Evolutionary conservation across 495 filamentous ascomycete genomes (phyloP).

Genomic region (Tuber melanosporum): DNA sequence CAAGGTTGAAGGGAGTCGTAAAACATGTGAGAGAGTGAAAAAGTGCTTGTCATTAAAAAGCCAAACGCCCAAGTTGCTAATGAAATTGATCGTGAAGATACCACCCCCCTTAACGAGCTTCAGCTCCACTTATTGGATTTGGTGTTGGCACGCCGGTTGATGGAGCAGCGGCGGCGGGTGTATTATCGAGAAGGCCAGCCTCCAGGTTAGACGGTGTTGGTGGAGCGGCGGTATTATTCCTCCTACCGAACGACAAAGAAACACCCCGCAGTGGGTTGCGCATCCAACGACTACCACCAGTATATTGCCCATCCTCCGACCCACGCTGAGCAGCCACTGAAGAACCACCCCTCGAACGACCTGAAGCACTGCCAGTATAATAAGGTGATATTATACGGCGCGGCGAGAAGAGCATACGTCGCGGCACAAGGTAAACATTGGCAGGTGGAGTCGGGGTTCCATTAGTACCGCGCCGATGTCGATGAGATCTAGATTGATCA

Average conservation of each 20-base stretch:
- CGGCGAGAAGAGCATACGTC: constrained; percentile 27
- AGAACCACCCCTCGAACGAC: background rate
- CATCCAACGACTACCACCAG: constrained; percentile 21
- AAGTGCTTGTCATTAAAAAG: constrained; percentile 1
- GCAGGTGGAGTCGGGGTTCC: constrained; percentile 19
- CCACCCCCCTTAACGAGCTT: constrained; percentile 13
- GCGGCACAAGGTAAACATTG: constrained; percentile 18
- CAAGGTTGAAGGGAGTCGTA: background rate
- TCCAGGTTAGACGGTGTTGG: constrained; percentile 27
- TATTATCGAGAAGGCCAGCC: constrained; percentile 15
- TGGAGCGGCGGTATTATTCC: constrained; percentile 6
- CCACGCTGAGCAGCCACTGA: constrained; percentile 12
- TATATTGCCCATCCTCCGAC: background rate
- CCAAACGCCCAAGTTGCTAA: background rate
- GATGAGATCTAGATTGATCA: constrained; percentile 20
- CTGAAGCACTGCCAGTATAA: constrained; percentile 11
- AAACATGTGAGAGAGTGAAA: background rate
- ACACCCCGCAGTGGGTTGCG: constrained; percentile 25
- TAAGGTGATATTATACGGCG: constrained; percentile 23
- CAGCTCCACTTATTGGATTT: constrained; percentile 13
- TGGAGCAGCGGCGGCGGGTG: constrained; percentile 10
- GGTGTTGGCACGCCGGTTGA: constrained; percentile 10
- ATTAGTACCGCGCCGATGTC: constrained; percentile 6
- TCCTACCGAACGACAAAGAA: constrained; percentile 16
- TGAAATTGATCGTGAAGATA: background rate